A percentile compares a stretch with the other conserved stretches of the same genome.
Evolutionary conservation across 352 stramenopile genomes (phyloP).

Genomic region (Pythium guiyangense): DNA sequence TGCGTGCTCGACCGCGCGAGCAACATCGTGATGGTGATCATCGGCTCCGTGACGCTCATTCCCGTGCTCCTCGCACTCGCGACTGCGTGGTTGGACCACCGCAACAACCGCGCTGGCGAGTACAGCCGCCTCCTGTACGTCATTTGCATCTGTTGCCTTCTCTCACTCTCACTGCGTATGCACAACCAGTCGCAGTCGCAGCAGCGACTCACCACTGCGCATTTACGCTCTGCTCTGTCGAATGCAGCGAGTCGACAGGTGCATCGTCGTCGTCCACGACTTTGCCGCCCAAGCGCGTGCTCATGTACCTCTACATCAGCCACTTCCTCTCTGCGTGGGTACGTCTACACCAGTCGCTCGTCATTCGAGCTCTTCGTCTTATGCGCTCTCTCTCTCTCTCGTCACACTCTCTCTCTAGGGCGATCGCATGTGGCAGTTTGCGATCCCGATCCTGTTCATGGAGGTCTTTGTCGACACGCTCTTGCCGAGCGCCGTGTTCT

Average conservation of each 20-base stretch:
- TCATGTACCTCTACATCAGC: slow-evolving; percentile 66
- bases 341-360: neutral
- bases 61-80: slow-evolving; percentile 32
- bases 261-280: neutral
- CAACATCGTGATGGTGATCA: slow-evolving; percentile 63
- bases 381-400: neutral
- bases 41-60: slow-evolving; percentile 41
- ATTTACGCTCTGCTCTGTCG: neutral
- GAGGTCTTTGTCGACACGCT: slow-evolving; percentile 82
- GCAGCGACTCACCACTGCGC: too few species aligned
- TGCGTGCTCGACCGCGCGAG: slow-evolving; percentile 35
- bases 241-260: neutral
- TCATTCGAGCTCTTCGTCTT: too few species aligned
- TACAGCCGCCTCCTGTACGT: slow-evolving; percentile 37
- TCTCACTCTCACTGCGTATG: neutral
- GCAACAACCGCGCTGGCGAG: slow-evolving; percentile 8
- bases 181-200: too few species aligned
- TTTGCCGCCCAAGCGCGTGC: slow-evolving; percentile 27
- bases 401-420: slow-evolving; percentile 28
- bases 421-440: slow-evolving; percentile 80
- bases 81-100: slow-evolving; percentile 32
- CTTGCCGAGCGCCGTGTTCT: slow-evolving; percentile 70
- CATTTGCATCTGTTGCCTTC: too few species aligned
- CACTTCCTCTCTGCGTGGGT: slow-evolving; percentile 80
- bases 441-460: slow-evolving; percentile 80